A percentile compares a stretch with the other conserved stretches of the same genome.
Evolutionary conservation across 2,329 filamentous ascomycete species (phyloP).

Genomic region (Beauveria scarabaeidicola): DNA sequence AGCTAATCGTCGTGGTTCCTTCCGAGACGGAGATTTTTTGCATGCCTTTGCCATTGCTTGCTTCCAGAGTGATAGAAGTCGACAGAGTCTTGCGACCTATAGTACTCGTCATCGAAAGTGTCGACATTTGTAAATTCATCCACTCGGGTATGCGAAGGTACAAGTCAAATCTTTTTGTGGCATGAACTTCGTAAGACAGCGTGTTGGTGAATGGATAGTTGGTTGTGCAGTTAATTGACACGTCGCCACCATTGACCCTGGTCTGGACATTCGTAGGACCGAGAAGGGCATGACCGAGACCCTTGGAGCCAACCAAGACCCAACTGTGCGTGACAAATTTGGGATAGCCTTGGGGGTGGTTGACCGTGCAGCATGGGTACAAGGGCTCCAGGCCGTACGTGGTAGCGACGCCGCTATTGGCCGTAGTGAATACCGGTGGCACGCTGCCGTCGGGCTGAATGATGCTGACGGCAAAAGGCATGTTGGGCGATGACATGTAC

Average conservation of each 20-base stretch:
- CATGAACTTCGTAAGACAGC: slow-evolving; percentile 21
- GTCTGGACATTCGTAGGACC: slow-evolving; percentile 34
- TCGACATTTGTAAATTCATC: slow-evolving; percentile 10
- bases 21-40: slow-evolving; percentile 15
- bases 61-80: not conserved
- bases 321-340: slow-evolving; percentile 44
- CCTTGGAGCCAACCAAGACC: slow-evolving; percentile 31
- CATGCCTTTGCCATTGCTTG: slow-evolving; percentile 16
- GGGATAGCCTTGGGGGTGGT: slow-evolving; percentile 48
- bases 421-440: slow-evolving; percentile 36
- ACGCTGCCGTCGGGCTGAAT: slow-evolving; percentile 24
- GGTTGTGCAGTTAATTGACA: slow-evolving; percentile 37
- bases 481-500: slow-evolving; percentile 46
- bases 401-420: slow-evolving; percentile 29
- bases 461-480: slow-evolving; percentile 36
- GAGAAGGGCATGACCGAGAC: slow-evolving; percentile 42
- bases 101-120: slow-evolving; percentile 14
- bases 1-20: slow-evolving; percentile 15
- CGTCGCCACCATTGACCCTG: slow-evolving; percentile 22
- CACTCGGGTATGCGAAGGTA: slow-evolving; percentile 23
- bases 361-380: slow-evolving; percentile 50
- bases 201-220: slow-evolving; percentile 33
- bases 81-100: not conserved
- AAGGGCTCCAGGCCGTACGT: slow-evolving; percentile 43
- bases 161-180: slow-evolving; percentile 19